Evolutionary conservation across 495 filamentous ascomycete species (phyloP).

Genomic region (Penicillium ucsense): DNA sequence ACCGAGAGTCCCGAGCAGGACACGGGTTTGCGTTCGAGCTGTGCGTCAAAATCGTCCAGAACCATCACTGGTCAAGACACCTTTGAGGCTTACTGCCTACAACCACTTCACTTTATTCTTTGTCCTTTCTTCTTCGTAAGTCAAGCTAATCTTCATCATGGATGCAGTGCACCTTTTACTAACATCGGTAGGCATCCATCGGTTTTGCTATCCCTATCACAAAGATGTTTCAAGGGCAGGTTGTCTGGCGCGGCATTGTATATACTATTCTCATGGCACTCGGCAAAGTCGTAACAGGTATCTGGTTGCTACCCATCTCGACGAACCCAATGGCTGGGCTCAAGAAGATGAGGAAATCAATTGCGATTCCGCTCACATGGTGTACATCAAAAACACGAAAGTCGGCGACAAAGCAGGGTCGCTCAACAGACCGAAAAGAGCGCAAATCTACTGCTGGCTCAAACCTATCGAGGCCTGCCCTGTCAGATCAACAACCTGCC

Average conservation of each 20-base stretch:
- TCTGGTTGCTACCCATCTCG: slow-evolving; percentile 51
- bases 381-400: not conserved
- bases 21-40: too few relatives aligned
- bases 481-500: not conserved
- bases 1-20: too few relatives aligned
- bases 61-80: slow-evolving; percentile 23
- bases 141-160: not conserved
- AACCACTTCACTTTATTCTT: slow-evolving; percentile 44
- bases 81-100: slow-evolving; percentile 48
- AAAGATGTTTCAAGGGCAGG: slow-evolving; percentile 50
- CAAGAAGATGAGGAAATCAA: not conserved
- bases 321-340: slow-evolving; percentile 7
- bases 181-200: slow-evolving; percentile 48
- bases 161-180: not conserved
- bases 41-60: too few relatives aligned
- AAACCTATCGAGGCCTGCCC: not conserved
- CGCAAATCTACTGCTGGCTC: not conserved
- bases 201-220: slow-evolving; percentile 72
- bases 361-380: not conserved
- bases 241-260: slow-evolving; percentile 64
- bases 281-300: slow-evolving; percentile 52
- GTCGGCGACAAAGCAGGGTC: not conserved
- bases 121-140: slow-evolving; percentile 69
- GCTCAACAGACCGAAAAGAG: not conserved
- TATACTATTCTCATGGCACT: slow-evolving; percentile 62